Evolutionary conservation across 2,329 filamentous ascomycete genomes (phyloP).

Genomic region (Pleurostoma richardsiae): DNA sequence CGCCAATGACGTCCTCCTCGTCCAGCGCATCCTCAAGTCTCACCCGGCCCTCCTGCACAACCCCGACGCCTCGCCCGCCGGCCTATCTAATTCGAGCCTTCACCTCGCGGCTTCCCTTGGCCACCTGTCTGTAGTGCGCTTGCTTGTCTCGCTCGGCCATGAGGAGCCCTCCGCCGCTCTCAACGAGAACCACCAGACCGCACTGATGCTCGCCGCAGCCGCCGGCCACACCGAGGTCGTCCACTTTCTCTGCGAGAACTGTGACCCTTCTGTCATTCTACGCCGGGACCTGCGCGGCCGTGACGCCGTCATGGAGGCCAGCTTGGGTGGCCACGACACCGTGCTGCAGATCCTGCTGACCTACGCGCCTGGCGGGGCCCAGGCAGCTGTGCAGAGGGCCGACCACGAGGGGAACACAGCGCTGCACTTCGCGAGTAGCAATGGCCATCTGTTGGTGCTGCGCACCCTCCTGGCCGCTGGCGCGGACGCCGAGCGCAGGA

Average conservation of each 20-base stretch:
- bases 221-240: conserved; percentile 70
- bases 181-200: conserved; percentile 76
- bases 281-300: conserved; percentile 63
- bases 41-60: conserved; percentile 71
- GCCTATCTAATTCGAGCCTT: conserved; percentile 76
- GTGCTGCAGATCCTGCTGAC: conserved; percentile 61
- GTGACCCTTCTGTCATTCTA: conserved; percentile 56
- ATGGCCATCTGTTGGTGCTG: conserved; percentile 73
- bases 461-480: conserved; percentile 74
- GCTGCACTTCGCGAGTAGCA: conserved; percentile 78
- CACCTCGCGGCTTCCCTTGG: conserved; percentile 76
- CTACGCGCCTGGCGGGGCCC: conserved; percentile 49
- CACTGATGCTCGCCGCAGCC: conserved; percentile 71
- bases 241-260: conserved; percentile 58
- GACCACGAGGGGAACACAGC: conserved; percentile 81
- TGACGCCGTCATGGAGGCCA: conserved; percentile 67
- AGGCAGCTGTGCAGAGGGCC: conserved; percentile 46
- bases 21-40: conserved; percentile 69
- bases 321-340: conserved; percentile 56
- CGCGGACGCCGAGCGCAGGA: conserved; percentile 66
- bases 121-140: conserved; percentile 61
- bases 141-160: conserved; percentile 70
- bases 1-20: conserved; percentile 65
- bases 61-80: conserved; percentile 63
- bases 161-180: conserved; percentile 63